phyloP scores from a whole-genome alignment of 306 rosid genomes.

The Rubus parviflorus region DNA sequence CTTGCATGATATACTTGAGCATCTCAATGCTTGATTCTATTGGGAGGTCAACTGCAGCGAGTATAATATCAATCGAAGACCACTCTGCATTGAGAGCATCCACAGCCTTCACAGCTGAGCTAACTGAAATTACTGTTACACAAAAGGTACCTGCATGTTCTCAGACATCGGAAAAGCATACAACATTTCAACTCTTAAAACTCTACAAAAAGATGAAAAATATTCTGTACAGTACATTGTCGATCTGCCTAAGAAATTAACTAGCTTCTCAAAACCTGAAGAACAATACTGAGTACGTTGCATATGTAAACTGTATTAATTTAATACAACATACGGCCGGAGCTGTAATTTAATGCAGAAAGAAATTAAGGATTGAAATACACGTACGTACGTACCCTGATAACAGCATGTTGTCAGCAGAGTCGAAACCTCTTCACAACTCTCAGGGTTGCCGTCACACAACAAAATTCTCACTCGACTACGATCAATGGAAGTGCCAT shows the following conservation, averaged over 20 bases:
- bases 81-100: conserved; percentile 20
- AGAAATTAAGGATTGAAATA: not conserved
- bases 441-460: conserved; percentile 21
- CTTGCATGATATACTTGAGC: conserved; percentile 24
- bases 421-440: conserved; percentile 22
- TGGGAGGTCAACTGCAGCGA: conserved; percentile 17
- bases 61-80: conserved; percentile 18
- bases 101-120: conserved; percentile 22
- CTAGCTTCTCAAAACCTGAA: not conserved
- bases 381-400: conserved; percentile 9
- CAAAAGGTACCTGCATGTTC: not conserved
- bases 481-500: conserved; percentile 5
- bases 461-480: conserved; percentile 13
- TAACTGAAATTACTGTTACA: conserved; percentile 17
- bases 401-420: conserved; percentile 17
- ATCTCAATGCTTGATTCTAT: conserved; percentile 17
- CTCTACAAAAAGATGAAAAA: not conserved
- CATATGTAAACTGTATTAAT: not conserved
- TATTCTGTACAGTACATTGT: not conserved
- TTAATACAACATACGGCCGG: not conserved
- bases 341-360: not conserved
- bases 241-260: not conserved
- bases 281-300: not conserved
- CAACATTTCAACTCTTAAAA: not conserved
- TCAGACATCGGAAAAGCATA: not conserved